These are phyloP conservation scores for Nakaseomyces kungkrabaensis DNA, from an alignment of 1,139 yeast genomes.

Conservation along the genomic window DNA sequence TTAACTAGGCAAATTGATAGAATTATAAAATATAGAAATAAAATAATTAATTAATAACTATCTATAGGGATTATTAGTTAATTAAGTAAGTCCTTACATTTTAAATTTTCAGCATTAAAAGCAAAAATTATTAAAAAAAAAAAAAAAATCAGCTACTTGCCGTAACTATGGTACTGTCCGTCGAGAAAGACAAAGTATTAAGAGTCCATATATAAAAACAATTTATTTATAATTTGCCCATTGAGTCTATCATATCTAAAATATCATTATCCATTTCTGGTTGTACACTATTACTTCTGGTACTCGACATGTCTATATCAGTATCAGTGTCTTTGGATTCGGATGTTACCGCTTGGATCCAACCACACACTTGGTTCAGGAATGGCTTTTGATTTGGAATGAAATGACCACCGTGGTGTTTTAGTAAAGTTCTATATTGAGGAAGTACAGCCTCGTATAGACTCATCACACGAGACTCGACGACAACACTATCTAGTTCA, in stretches of 20 bases:
- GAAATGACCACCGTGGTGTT: constrained; percentile 82
- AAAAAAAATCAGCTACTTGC: too few species aligned
- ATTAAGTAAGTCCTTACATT: too few species aligned
- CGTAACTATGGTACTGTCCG: too few species aligned
- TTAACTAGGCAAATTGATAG: too few species aligned
- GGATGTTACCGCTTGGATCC: constrained; percentile 33
- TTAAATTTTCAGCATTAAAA: too few species aligned
- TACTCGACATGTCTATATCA: neutral
- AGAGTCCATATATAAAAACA: too few species aligned
- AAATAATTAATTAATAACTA: too few species aligned
- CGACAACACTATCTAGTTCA: constrained; percentile 78
- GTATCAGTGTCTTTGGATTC: neutral
- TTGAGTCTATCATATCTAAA: constrained; percentile 23
- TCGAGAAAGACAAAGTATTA: too few species aligned
- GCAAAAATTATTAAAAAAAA: too few species aligned
- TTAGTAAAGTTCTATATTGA: constrained; percentile 40
- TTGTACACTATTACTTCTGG: neutral
- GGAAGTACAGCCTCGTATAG: constrained; percentile 46
- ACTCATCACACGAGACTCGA: constrained; percentile 52
- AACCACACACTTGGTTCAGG: constrained; percentile 47
- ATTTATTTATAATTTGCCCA: constrained; percentile 15
- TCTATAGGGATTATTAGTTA: too few species aligned
- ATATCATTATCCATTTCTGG: constrained; percentile 23
- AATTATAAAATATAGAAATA: too few species aligned
- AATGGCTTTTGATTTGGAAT: constrained; percentile 66